Base-by-base conservation (phyloP, 352 stramenopile species). In the Phytophthora multivora region DNA sequence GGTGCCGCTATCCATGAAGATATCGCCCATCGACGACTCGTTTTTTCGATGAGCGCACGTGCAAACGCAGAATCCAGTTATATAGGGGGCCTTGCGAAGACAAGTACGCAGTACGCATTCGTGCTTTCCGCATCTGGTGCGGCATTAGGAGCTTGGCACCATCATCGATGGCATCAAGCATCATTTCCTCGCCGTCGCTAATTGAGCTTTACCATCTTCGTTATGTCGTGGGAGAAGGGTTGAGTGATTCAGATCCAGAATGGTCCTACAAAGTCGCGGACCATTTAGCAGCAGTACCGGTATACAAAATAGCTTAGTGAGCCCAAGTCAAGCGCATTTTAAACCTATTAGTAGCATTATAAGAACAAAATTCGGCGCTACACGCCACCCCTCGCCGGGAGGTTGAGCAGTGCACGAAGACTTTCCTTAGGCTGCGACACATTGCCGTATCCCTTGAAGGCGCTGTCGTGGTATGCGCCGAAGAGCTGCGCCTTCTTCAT, bases 371-470 rank as follows among this genome's bases (percentile, higher is more conserved):
- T 36, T 72, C 4, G 16, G 33, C 8, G 36, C 21, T 53, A 69
- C 51, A 73, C 58, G 45, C 53, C 63, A 6, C 63, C 47, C n/a
- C 57, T 49, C n/a, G 55, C 36, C 33, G 64, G 64, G 9, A 75
- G 46, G 15, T 61, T 49, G 0, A 91, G 75, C 59, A 91, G 59
- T 19, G 83, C 75, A 30, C 80, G 77, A 31, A 91, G 70, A 28
- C 69, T 86, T 46, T 94, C 85, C 63, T 94, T 92, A 3, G 85
- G 80, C 10, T 80, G 67, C 21, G 80, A 51, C 9, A 87, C 53
- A 52, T 89, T 78, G 0, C 66, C 63, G 57, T 94, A 94, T 45
- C 80, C 83, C 63, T 90, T 89, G 63, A 94, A 94, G 21, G 79
- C 83, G 48, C 77, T 86, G 51, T 78, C 76, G 56, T 91, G 81